Evolutionary conservation across 176 grass and related monocot genomes (phyloP).

Genomic region (Paspalum vaginatum): DNA sequence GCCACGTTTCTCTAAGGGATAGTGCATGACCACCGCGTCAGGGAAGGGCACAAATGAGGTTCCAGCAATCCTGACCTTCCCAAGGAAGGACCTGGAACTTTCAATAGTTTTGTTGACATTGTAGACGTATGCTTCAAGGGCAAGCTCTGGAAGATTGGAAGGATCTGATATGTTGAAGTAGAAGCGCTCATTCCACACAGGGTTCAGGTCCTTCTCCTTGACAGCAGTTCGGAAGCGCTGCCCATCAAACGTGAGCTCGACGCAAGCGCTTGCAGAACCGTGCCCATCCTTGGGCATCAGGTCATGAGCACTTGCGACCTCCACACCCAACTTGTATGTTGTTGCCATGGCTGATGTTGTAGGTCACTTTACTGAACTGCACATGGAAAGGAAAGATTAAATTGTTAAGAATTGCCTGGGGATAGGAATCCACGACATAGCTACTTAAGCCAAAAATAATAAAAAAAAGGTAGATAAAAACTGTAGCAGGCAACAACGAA

Average conservation of each 20-base stretch:
- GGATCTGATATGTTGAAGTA: conserved; percentile 86
- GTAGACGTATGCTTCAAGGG: conserved; percentile 91
- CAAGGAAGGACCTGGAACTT: conserved; percentile 71
- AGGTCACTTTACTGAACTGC: neutral
- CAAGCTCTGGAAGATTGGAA: conserved; percentile 71
- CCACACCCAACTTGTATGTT: conserved; percentile 79
- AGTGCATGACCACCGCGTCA: conserved; percentile 83
- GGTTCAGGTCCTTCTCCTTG: conserved; percentile 89
- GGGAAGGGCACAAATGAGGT: conserved; percentile 85
- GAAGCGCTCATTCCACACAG: conserved; percentile 85
- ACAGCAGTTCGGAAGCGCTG: conserved; percentile 82
- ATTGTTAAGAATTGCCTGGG: neutral
- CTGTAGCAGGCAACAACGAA: neutral
- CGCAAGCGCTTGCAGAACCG: conserved; percentile 81
- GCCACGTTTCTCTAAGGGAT: conserved; percentile 90
- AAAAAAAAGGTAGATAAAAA: neutral
- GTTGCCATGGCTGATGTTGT: neutral
- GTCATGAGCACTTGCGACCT: conserved; percentile 84
- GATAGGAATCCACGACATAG: neutral
- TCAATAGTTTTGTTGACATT: conserved; percentile 61
- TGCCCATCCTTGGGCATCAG: conserved; percentile 95
- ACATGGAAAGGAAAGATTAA: neutral
- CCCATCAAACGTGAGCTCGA: conserved; percentile 87
- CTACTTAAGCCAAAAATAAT: neutral
- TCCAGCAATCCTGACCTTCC: conserved; percentile 88